phyloP scores from a whole-genome alignment of 306 rosid genomes.

The Styphnolobium japonicum region DNA sequence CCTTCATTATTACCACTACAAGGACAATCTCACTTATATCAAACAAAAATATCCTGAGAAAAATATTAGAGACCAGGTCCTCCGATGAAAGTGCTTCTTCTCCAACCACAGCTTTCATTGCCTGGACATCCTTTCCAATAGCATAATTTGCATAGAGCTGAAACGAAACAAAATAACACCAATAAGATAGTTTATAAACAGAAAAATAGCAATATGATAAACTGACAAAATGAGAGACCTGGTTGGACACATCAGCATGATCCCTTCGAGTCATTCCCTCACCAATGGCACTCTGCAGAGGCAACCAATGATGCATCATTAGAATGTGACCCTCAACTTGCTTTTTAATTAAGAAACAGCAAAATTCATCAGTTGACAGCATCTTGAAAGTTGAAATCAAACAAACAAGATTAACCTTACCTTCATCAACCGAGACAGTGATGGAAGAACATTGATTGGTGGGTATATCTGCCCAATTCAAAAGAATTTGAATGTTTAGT shows the following conservation, averaged over 20 bases:
- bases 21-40: background rate
- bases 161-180: constrained; percentile 6
- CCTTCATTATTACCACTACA: constrained; percentile 4
- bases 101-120: constrained; percentile 99
- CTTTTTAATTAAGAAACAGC: background rate
- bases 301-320: background rate
- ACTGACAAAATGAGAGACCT: constrained; percentile 54
- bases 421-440: constrained; percentile 98
- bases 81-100: constrained; percentile 99
- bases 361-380: background rate
- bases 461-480: constrained; percentile 76
- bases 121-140: constrained; percentile 98
- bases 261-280: constrained; percentile 99
- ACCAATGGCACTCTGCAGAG: constrained; percentile 94
- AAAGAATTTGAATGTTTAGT: constrained; percentile 22
- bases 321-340: background rate
- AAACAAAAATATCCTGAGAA: background rate
- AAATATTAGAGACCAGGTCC: constrained; percentile 70
- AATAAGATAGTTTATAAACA: constrained; percentile 17
- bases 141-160: constrained; percentile 99
- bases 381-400: constrained; percentile 27
- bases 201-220: background rate
- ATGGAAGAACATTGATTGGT: constrained; percentile 98
- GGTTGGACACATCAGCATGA: constrained; percentile 97
- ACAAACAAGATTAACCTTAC: constrained; percentile 39